These are phyloP conservation scores for Populus trichocarpa DNA, from an alignment of 441 rosid species.

Conservation along the genomic window DNA sequence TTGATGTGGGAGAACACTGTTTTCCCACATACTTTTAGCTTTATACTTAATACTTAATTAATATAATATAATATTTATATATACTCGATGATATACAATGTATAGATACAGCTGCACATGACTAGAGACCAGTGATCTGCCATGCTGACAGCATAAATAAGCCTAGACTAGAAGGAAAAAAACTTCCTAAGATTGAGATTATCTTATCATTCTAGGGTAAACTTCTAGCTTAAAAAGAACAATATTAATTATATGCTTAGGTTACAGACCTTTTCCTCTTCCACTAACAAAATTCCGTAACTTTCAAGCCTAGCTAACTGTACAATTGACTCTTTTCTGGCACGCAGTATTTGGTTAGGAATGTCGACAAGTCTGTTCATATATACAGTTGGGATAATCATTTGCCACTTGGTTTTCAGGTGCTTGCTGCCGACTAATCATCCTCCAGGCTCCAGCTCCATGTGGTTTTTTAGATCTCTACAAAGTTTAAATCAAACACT, in stretches of 20 bases:
- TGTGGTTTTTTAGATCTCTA: neutral
- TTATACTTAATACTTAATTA: no score
- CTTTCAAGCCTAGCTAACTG: neutral
- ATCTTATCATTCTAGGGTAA: neutral
- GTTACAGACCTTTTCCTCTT: neutral
- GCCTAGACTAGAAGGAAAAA: neutral
- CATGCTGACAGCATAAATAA: neutral
- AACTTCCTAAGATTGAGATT: neutral
- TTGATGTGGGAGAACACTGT: no score
- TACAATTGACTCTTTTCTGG: neutral
- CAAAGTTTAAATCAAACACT: neutral
- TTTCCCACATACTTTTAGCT: no score
- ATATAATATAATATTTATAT: no score
- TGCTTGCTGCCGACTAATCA: no score
- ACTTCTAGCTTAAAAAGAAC: neutral
- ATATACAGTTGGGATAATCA: neutral
- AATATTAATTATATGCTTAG: neutral
- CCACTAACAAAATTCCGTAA: neutral
- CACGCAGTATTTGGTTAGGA: neutral
- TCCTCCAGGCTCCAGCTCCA: neutral
- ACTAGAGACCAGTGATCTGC: no score
- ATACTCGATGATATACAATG: no score
- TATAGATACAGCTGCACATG: no score
- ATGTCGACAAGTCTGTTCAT: neutral
- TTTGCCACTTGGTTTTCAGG: neutral